A percentile compares a stretch with the other conserved stretches of the same genome.
Conservation (phyloP, 2,329 filamentous ascomycete genomes). For the Colletotrichum karsti region DNA sequence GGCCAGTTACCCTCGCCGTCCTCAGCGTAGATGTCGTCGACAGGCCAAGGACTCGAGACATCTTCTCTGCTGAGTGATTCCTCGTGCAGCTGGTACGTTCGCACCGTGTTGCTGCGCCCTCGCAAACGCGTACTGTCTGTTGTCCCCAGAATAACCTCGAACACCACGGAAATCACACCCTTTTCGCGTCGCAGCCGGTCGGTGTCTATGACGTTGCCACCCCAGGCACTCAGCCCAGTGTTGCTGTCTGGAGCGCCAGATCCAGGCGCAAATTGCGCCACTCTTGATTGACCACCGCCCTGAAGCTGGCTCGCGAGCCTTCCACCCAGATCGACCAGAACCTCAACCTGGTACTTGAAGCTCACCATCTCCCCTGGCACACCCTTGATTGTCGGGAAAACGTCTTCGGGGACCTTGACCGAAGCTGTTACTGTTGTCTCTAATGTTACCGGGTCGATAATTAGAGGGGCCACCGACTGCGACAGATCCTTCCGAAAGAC, state of each 20-base stretch:
- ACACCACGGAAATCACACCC: constrained; percentile 86
- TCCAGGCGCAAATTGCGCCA: constrained; percentile 41
- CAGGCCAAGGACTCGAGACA: constrained; percentile 30
- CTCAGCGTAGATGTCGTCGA: constrained; percentile 16
- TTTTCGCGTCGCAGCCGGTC: constrained; percentile 87
- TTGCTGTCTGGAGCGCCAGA: constrained; percentile 45
- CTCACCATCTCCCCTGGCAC: constrained; percentile 94
- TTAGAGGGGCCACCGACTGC: constrained; percentile 87
- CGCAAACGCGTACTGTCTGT: constrained; percentile 69
- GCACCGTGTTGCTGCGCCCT: constrained; percentile 29
- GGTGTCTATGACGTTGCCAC: constrained; percentile 83
- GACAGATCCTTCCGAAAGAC: constrained; percentile 96
- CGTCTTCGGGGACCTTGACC: constrained; percentile 87
- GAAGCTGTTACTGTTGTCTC: constrained; percentile 83
- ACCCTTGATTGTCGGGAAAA: constrained; percentile 88
- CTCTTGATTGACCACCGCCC: constrained; percentile 64
- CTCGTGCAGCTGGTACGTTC: constrained; percentile 34
- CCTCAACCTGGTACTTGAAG: constrained; percentile 93
- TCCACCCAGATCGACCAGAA: constrained; percentile 90
- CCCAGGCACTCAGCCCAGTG: constrained; percentile 60
- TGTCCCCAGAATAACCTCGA: constrained; percentile 89
- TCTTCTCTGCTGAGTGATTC: constrained; percentile 42
- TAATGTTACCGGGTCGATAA: constrained; percentile 83
- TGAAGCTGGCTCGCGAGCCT: constrained; percentile 80
- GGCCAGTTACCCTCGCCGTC: constrained; percentile 26